Conservation (phyloP, 2,329 filamentous ascomycete species). For the Fusarium buxicola region DNA sequence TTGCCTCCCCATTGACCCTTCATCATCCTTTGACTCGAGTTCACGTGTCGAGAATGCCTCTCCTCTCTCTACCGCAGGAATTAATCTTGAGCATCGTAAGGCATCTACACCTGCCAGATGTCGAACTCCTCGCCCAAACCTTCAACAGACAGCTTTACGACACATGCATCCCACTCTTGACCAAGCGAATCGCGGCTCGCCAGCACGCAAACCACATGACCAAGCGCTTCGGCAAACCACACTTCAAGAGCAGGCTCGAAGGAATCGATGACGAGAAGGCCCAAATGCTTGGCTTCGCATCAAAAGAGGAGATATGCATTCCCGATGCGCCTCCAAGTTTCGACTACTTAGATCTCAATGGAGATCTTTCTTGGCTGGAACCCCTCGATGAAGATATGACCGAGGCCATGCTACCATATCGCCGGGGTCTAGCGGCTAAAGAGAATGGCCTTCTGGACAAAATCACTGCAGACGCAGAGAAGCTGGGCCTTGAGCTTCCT, state of each 20-base stretch:
- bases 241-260: background rate
- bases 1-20: background rate
- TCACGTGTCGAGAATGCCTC: background rate
- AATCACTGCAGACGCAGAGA: constrained; percentile 2
- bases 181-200: constrained; percentile 6
- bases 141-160: constrained; percentile 4
- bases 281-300: background rate
- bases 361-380: background rate
- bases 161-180: constrained; percentile 1
- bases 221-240: background rate
- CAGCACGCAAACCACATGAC: constrained; percentile 7
- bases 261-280: background rate
- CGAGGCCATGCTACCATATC: background rate
- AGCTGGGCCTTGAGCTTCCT: constrained; percentile 1
- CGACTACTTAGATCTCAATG: constrained; percentile 4
- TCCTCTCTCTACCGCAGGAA: constrained; percentile 6
- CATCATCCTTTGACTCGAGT: background rate
- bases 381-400: background rate
- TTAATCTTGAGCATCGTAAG: constrained; percentile 1
- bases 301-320: background rate
- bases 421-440: background rate
- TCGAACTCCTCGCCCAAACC: constrained; percentile 4
- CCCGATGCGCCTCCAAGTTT: background rate
- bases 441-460: background rate
- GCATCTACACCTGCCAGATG: background rate